These are phyloP conservation scores for Neopestalotiopsis clavispora DNA, from an alignment of 2,329 filamentous ascomycete species.

Conservation along the genomic window DNA sequence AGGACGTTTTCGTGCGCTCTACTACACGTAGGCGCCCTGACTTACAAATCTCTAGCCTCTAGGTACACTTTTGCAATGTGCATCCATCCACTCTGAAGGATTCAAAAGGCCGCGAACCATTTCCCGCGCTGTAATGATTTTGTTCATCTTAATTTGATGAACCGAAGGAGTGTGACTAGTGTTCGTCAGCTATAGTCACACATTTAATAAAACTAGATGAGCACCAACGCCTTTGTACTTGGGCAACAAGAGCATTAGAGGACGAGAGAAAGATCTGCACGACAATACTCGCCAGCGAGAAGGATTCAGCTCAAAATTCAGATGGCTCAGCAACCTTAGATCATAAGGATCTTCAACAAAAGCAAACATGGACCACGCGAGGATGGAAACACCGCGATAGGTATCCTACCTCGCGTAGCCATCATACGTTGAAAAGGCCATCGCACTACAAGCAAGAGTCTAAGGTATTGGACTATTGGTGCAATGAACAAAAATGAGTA, in stretches of 20 bases:
- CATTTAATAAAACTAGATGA: not conserved
- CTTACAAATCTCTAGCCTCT: no score
- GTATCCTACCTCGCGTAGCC: not conserved
- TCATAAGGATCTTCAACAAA: not conserved
- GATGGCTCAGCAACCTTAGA: not conserved
- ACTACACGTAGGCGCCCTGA: no score
- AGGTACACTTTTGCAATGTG: no score
- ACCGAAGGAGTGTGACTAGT: not conserved
- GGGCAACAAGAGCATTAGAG: not conserved
- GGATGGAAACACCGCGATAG: not conserved
- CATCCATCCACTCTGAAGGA: no score
- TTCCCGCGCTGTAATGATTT: not conserved
- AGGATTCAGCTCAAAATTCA: not conserved
- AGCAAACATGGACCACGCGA: not conserved
- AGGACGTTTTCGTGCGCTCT: no score
- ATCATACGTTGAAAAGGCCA: not conserved
- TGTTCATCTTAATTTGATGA: not conserved
- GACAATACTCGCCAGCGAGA: not conserved
- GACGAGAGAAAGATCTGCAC: not conserved
- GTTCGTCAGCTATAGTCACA: not conserved
- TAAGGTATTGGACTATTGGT: no score
- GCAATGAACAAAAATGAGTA: not conserved
- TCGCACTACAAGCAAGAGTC: not conserved
- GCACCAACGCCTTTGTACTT: not conserved
- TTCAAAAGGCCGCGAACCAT: not conserved